Evolutionary conservation across 192 early-diverging fungal genomes (phyloP).

Genomic region (Coemansia sp.): DNA sequence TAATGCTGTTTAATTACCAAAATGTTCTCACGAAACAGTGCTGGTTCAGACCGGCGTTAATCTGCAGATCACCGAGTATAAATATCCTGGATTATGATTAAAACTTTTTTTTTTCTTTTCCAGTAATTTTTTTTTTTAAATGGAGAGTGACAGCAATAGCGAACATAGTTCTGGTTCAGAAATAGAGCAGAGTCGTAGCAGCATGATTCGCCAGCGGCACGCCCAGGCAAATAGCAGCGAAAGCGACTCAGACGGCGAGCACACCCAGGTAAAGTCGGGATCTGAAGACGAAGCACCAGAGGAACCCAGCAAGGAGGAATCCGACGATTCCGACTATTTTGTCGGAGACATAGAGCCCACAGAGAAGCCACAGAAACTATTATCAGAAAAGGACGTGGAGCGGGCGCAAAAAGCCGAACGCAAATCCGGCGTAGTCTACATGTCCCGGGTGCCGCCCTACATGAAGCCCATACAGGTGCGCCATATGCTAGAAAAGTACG

Average conservation of each 20-base stretch:
- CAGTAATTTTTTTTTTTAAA: no score
- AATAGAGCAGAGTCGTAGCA: conserved; percentile 11
- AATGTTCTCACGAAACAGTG: no score
- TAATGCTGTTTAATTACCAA: no score
- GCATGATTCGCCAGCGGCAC: conserved; percentile 3
- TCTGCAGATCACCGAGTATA: no score
- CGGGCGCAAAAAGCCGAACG: conserved; percentile 57
- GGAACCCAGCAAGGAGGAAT: background rate
- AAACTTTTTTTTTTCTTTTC: no score
- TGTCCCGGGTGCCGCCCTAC: conserved; percentile 89
- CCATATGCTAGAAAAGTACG: conserved; percentile 71
- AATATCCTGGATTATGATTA: no score
- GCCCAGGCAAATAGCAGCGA: background rate
- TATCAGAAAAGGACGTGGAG: conserved; percentile 43
- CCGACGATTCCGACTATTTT: conserved; percentile 14
- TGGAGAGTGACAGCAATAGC: background rate
- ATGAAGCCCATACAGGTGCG: conserved; percentile 85
- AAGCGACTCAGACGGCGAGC: background rate
- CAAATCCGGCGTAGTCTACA: conserved; percentile 82
- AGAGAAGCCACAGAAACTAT: conserved; percentile 9
- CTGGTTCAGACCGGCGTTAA: no score
- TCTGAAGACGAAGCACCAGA: background rate
- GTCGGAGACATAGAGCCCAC: conserved; percentile 11
- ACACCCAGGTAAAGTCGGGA: background rate
- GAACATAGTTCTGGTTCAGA: conserved; percentile 4